A percentile compares a stretch with the other conserved stretches of the same genome.
These are phyloP conservation scores for Pilaira anomala DNA, from an alignment of 192 early-diverging fungal species.

Conservation along the genomic window DNA sequence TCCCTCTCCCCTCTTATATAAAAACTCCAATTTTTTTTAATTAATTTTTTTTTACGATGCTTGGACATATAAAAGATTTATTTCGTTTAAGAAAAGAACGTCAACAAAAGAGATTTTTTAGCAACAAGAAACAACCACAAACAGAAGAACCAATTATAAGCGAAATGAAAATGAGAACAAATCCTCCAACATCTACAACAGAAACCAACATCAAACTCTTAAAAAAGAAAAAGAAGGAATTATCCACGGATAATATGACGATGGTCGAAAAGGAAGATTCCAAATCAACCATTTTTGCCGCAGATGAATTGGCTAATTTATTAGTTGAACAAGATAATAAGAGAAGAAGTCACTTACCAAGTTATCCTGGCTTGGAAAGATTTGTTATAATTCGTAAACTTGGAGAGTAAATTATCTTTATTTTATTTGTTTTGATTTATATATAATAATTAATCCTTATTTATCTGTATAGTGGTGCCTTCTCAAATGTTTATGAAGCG, in stretches of 20 bases:
- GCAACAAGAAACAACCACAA: too few relatives aligned
- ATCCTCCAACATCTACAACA: too few relatives aligned
- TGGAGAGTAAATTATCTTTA: constrained; percentile 57
- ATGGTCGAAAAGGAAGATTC: neutral
- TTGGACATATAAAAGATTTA: constrained; percentile 11
- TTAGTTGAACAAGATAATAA: constrained; percentile 19
- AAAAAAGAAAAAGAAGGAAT: too few relatives aligned
- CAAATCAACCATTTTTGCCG: neutral
- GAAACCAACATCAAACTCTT: too few relatives aligned
- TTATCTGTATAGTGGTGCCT: constrained; percentile 66
- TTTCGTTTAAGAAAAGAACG: constrained; percentile 17
- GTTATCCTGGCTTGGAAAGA: constrained; percentile 57
- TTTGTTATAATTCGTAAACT: constrained; percentile 59
- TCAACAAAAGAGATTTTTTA: neutral
- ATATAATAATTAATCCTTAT: neutral
- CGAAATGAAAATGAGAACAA: too few relatives aligned
- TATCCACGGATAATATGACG: too few relatives aligned
- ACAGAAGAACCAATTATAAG: too few relatives aligned
- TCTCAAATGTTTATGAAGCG: constrained; percentile 81
- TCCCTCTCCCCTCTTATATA: neutral
- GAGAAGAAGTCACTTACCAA: constrained; percentile 1
- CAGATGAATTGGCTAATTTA: neutral
- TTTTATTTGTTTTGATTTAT: neutral
- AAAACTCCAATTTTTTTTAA: neutral
- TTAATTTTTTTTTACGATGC: constrained; percentile 7